Base-by-base conservation (phyloP, 495 filamentous ascomycete genomes). In the Penicillium turbatum region DNA sequence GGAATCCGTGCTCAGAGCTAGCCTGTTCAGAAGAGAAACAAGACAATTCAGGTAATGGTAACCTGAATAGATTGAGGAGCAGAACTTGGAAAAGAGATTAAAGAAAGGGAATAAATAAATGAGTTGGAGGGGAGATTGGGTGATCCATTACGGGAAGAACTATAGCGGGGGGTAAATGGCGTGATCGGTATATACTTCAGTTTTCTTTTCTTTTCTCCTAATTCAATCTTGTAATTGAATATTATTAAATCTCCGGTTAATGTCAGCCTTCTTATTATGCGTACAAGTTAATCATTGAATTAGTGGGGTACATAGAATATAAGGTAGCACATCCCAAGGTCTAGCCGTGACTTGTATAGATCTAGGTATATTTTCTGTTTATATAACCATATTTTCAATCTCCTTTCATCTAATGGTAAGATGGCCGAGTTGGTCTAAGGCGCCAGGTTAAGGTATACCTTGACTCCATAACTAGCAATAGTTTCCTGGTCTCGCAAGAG, bases 401-500 rank as follows among this genome's bases (percentile, higher is more conserved):
- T 11, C 17, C 35, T 16, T 15, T 1, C 42, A 60, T 51, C 41
- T 27, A 42, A 54, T 41, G 65, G 65, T 57, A 68, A 68, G 65
- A 68, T 68, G 65, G 65, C 65, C 65, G 65, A 68, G 65, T 68
- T 68, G 65, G 65, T 68, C 65, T 51, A 68, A 68, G 65, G 65
- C 65, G 65, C 62, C 63, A 68, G 65, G 65, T 68, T 68, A 68
- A 68, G 65, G 65, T 62, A 40, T 37, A 67, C 64, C 64, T 67
- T 67, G 55, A 59, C 63, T 51, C 48, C 29, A 26, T n/a, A 41
- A 42, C 37, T 51, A 32, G 30, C 29, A 31, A 15, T 39, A 51
- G 48, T 51, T 51, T 51, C 48, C 48, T 51, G 48, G 39, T 51
- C 48, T 51, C 48, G 38, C 19, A 42, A 40, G 48, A 30, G 69